Base-by-base conservation (phyloP, 1,284 basidiomycete genomes). In the Pholiota adiposa region DNA sequence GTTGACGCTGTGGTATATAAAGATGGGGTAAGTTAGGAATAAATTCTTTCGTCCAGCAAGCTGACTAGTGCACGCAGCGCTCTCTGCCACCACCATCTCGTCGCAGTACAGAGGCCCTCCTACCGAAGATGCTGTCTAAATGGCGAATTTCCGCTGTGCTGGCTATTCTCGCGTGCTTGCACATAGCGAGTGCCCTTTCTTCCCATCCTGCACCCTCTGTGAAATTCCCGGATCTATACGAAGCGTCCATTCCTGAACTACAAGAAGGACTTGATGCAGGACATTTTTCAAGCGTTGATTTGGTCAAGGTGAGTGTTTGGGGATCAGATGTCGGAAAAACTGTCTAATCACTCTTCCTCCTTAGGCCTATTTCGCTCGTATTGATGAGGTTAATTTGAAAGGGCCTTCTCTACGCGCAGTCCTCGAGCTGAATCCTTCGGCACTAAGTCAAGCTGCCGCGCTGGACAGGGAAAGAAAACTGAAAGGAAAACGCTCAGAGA, bases 301-400 rank as follows among this genome's bases (percentile, higher is more conserved):
- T 90, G 1, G 82, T 90, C 33, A 86, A 87, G 75, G 87, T 62
- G 18, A 82, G 54, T 40, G 3, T 8, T 16, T 7, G 3, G 19
- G 18, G 34, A 2, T 50, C 4, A 4, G 3, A 1, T 27, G 33
- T 9, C 1, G 18, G 34, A 25, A 11, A 18, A 11, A 8, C 1
- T 3, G 16, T 71, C 63, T 44, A 16, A 38, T n/a, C n/a, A 21
- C 9, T 14, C 9, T 43, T 9, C 8, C 21, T n/a, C 1, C 2
- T 9, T 6, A 86, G 85, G 87, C 88, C 0, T 91, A 92, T 69
- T 81, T 89, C 56, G 82, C 85, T 3, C 80, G 89, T 3, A 89
- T 90, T 46, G 83, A 86, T 8, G 88, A 91, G 69, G 89, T 90
- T 43, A 90, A 91, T 66, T 66, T 84, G n/a, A 70, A 84, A 59